phyloP scores from a whole-genome alignment of 2,329 filamentous ascomycete genomes.

The Fusarium sp. region DNA sequence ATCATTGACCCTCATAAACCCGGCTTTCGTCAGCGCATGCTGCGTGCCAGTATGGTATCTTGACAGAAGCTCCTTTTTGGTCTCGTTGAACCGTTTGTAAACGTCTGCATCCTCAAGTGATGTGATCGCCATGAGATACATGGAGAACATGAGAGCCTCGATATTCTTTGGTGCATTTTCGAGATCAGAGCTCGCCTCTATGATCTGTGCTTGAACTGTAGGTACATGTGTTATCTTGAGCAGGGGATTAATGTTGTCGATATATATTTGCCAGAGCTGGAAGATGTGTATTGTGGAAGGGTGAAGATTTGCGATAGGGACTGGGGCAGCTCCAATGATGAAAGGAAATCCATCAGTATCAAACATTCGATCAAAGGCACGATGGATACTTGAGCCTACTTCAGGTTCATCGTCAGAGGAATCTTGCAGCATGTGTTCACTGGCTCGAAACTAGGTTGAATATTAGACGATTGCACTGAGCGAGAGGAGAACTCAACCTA shows the following conservation, averaged over 20 bases:
- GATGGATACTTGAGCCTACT: conserved; percentile 62
- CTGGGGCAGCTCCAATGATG: conserved; percentile 57
- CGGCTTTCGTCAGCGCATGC: conserved; percentile 72
- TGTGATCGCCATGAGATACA: conserved; percentile 67
- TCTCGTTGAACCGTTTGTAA: conserved; percentile 60
- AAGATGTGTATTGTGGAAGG: conserved; percentile 68
- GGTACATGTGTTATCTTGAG: conserved; percentile 75
- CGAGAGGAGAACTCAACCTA: conserved; percentile 39
- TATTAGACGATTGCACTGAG: conserved; percentile 10
- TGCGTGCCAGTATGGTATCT: conserved; percentile 68
- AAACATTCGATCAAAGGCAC: conserved; percentile 69
- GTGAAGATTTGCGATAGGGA: conserved; percentile 58
- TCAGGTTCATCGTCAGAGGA: conserved; percentile 69
- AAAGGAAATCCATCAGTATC: conserved; percentile 67
- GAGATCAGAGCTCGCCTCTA: conserved; percentile 67
- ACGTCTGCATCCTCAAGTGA: conserved; percentile 68
- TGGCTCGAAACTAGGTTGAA: conserved; percentile 57
- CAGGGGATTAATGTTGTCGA: conserved; percentile 75
- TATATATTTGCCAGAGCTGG: conserved; percentile 74
- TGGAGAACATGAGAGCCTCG: conserved; percentile 74
- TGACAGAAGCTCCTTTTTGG: conserved; percentile 59
- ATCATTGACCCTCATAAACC: conserved; percentile 73
- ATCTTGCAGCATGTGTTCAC: conserved; percentile 58
- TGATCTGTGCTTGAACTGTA: conserved; percentile 70
- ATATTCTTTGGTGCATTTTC: conserved; percentile 64